Percentiles rank a stretch among this genome's conserved stretches.
Conservation (phyloP, 768 basidiomycete genomes). For the Leccinellum luteum region DNA sequence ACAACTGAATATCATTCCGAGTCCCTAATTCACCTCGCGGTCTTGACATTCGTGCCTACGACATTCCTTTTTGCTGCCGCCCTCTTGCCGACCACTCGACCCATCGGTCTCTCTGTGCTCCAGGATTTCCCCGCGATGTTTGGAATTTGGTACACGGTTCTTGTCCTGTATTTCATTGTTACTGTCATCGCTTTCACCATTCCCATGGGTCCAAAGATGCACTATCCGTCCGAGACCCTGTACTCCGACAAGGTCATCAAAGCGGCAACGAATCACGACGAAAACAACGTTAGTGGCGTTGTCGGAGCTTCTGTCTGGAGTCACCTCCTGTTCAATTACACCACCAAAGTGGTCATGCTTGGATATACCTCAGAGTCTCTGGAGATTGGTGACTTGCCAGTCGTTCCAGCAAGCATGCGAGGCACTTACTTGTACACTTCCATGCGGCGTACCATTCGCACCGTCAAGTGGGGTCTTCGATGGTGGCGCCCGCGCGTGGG, state of each 20-base stretch:
- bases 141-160: constrained; percentile 51
- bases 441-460: constrained; percentile 60
- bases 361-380: constrained; percentile 71
- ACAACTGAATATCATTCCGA: constrained; percentile 41
- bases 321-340: constrained; percentile 78
- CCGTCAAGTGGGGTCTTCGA: constrained; percentile 48
- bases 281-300: constrained; percentile 70
- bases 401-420: constrained; percentile 74
- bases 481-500: constrained; percentile 60
- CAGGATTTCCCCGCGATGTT: constrained; percentile 20
- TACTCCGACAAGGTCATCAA: constrained; percentile 71
- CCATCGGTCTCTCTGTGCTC: constrained; percentile 32
- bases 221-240: constrained; percentile 69
- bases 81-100: constrained; percentile 52
- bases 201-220: constrained; percentile 70
- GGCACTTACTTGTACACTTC: constrained; percentile 55
- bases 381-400: constrained; percentile 86
- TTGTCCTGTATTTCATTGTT: constrained; percentile 49
- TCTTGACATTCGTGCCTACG: constrained; percentile 49
- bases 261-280: constrained; percentile 56
- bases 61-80: constrained; percentile 44
- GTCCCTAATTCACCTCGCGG: constrained; percentile 59
- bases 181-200: constrained; percentile 46
- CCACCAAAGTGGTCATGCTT: constrained; percentile 83
- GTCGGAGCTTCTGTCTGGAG: constrained; percentile 45